These are phyloP conservation scores for Thraustochytrium sp. DNA, from an alignment of 352 stramenopile genomes.

Conservation along the genomic window DNA sequence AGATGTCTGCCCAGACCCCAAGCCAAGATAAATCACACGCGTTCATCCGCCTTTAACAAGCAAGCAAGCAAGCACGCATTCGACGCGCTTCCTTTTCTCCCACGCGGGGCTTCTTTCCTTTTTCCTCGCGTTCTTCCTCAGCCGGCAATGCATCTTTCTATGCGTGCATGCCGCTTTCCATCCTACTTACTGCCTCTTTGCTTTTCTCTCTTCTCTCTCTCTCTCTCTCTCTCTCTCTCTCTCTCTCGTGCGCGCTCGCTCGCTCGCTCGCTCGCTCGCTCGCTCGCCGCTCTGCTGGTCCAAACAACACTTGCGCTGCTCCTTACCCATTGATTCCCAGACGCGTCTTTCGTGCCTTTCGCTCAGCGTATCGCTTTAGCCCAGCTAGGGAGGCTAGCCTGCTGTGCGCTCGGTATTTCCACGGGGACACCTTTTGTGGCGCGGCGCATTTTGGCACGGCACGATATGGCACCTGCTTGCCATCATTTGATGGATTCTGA, in stretches of 20 bases:
- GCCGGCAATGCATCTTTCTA: background rate
- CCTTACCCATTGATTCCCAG: no score
- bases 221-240: slow-evolving; percentile 28
- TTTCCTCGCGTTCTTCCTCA: background rate
- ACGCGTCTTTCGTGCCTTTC: no score
- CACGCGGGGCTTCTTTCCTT: no score
- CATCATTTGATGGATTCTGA: background rate
- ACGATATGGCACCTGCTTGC: background rate
- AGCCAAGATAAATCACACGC: background rate
- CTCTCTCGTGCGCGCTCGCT: background rate
- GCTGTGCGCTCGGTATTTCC: background rate
- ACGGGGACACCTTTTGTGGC: background rate
- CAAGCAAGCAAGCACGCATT: no score
- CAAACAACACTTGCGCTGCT: background rate
- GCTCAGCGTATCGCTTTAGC: no score
- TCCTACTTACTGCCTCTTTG: background rate
- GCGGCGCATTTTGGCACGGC: background rate
- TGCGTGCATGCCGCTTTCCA: background rate
- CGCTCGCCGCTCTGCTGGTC: background rate
- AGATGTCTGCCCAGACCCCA: background rate
- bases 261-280: background rate
- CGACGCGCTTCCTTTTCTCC: no score
- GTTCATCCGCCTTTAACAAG: no score
- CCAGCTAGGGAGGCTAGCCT: background rate
- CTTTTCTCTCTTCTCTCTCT: background rate